Evolutionary conservation across 371 early-diverging fungal species (phyloP).

Genomic region (Lichtheimia corymbifera): DNA sequence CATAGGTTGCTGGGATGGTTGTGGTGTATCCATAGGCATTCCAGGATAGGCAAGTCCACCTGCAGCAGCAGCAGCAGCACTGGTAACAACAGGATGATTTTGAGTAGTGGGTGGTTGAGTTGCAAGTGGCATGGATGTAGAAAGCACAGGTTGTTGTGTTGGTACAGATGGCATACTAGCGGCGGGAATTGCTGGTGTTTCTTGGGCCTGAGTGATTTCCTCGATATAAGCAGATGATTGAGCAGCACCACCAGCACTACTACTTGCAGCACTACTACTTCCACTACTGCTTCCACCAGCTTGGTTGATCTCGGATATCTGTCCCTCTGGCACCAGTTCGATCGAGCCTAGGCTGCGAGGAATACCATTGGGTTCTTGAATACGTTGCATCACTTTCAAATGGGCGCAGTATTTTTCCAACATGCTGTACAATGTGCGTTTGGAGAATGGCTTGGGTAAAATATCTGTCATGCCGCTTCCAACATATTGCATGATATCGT

Average conservation of each 20-base stretch:
- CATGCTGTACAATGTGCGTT: constrained; percentile 51
- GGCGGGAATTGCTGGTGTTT: constrained; percentile 20
- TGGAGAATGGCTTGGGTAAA: constrained; percentile 78
- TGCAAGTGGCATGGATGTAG: not conserved
- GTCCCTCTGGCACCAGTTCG: not conserved
- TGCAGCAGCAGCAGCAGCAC: not conserved
- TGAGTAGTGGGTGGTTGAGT: not conserved
- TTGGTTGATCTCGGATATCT: not conserved
- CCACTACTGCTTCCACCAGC: not conserved
- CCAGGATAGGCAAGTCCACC: not conserved
- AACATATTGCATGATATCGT: constrained; percentile 70
- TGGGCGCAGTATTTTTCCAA: constrained; percentile 69
- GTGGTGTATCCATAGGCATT: constrained; percentile 1
- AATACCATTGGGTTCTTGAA: constrained; percentile 7
- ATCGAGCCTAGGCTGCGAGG: constrained; percentile 2
- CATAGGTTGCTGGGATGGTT: not conserved
- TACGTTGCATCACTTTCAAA: constrained; percentile 29
- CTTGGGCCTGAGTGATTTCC: constrained; percentile 3
- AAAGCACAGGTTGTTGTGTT: constrained; percentile 22
- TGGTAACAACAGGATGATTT: not conserved
- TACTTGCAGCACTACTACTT: not conserved
- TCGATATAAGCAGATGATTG: not conserved
- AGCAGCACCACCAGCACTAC: not conserved
- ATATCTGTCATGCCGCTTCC: constrained; percentile 84
- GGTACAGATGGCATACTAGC: constrained; percentile 30